Evolutionary conservation across 106 monocot genomes (phyloP).

Genomic region (Dendrobium nobile): DNA sequence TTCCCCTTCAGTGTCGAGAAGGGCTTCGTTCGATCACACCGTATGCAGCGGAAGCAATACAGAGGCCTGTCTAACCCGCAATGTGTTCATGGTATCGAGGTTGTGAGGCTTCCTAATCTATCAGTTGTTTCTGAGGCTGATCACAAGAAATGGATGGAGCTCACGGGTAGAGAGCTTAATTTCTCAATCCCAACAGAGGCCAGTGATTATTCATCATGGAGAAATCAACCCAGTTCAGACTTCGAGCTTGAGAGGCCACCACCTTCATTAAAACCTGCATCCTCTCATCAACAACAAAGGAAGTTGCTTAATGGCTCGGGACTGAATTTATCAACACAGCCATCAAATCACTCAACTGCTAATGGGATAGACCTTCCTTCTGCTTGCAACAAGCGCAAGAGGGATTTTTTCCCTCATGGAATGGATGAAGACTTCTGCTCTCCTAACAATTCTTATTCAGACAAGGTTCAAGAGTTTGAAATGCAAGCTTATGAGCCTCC

Average conservation of each 20-base stretch:
- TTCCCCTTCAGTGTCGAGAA: constrained; percentile 52
- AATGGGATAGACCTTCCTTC: constrained; percentile 45
- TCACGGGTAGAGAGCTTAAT: constrained; percentile 46
- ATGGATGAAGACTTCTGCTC: constrained; percentile 44
- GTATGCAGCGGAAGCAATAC: constrained; percentile 65
- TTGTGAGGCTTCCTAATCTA: constrained; percentile 38
- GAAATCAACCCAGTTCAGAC: constrained; percentile 40
- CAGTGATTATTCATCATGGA: constrained; percentile 50
- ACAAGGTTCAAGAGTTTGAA: constrained; percentile 36
- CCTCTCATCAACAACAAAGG: constrained; percentile 19
- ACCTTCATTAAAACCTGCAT: constrained; percentile 10
- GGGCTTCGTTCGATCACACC: constrained; percentile 49
- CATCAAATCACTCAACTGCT: constrained; percentile 20
- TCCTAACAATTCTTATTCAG: constrained; percentile 21
- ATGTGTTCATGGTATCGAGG: constrained; percentile 55
- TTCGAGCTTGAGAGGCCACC: constrained; percentile 47
- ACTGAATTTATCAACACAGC: constrained; percentile 39
- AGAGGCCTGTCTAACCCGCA: constrained; percentile 59
- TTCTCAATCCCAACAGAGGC: constrained; percentile 48
- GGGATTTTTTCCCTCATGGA: constrained; percentile 30
- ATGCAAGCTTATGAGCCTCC: constrained; percentile 34
- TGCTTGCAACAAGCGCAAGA: constrained; percentile 36
- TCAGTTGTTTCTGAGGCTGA: constrained; percentile 34
- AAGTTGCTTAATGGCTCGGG: constrained; percentile 44
- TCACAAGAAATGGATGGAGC: constrained; percentile 44